Conservation (phyloP, 371 early-diverging fungal species). For the Umbelopsis sp. region DNA sequence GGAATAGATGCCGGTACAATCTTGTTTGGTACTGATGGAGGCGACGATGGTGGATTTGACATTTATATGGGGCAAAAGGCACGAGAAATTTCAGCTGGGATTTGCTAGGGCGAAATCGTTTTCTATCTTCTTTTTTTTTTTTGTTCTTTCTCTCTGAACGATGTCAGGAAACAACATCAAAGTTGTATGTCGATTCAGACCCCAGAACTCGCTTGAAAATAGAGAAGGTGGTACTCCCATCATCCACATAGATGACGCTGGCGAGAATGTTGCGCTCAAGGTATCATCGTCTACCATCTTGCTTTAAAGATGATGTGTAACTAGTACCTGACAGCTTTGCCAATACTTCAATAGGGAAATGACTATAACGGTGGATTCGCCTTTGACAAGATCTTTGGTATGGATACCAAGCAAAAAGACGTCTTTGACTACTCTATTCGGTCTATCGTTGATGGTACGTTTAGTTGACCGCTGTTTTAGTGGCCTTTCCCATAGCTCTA, state of each 20-base stretch:
- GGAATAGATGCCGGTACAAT: neutral
- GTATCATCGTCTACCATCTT: slow-evolving; percentile 28
- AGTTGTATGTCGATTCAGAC: slow-evolving; percentile 95
- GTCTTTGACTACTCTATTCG: slow-evolving; percentile 90
- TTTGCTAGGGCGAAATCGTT: slow-evolving; percentile 16
- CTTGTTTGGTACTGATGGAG: slow-evolving; percentile 13
- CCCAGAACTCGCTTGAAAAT: slow-evolving; percentile 90
- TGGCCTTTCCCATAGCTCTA: slow-evolving; percentile 12
- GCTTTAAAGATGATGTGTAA: neutral
- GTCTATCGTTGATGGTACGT: slow-evolving; percentile 86
- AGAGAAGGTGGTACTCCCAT: slow-evolving; percentile 85
- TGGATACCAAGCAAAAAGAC: slow-evolving; percentile 77
- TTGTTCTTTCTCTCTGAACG: slow-evolving; percentile 22
- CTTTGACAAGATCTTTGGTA: slow-evolving; percentile 90
- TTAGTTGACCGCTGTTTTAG: neutral
- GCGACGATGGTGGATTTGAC: slow-evolving; percentile 18
- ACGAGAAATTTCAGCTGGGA: slow-evolving; percentile 18
- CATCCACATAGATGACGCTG: slow-evolving; percentile 80
- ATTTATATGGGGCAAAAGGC: slow-evolving; percentile 17
- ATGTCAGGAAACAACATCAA: slow-evolving; percentile 83
- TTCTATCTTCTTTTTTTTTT: slow-evolving; percentile 23
- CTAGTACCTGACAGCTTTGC: slow-evolving; percentile 15
- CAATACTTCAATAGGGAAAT: slow-evolving; percentile 63
- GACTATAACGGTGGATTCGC: slow-evolving; percentile 85
- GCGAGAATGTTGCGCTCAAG: slow-evolving; percentile 74